phyloP scores from a whole-genome alignment of 2,329 filamentous ascomycete genomes.

The Eurotiales sp. region DNA sequence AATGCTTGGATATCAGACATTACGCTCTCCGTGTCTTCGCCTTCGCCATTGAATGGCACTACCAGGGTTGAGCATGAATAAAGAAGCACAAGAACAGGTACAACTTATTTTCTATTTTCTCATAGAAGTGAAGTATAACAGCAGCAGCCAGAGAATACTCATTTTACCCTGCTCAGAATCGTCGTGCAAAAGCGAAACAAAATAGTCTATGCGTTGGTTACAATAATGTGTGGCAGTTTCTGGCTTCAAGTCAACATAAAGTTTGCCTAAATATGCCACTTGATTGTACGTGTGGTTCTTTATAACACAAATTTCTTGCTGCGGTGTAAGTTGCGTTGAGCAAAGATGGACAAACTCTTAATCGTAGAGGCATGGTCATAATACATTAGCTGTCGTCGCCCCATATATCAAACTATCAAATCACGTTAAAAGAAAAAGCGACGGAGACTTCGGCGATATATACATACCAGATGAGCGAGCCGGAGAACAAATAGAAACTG shows the following conservation, averaged over 20 bases:
- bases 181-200: slow-evolving; percentile 20
- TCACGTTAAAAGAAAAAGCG: no score
- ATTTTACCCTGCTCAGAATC: slow-evolving; percentile 39
- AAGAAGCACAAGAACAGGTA: no score
- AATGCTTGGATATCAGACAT: neutral
- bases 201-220: slow-evolving; percentile 24
- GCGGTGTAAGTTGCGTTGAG: neutral
- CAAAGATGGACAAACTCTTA: neutral
- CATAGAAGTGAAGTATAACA: slow-evolving; percentile 55
- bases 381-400: neutral
- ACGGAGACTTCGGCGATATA: no score
- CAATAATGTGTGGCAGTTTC: slow-evolving; percentile 25
- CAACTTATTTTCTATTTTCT: slow-evolving; percentile 39
- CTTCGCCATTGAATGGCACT: neutral
- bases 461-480: no score
- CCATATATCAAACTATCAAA: neutral
- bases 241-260: neutral
- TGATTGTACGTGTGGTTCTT: neutral
- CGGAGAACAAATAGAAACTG: no score
- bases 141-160: slow-evolving; percentile 53
- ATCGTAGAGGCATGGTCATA: neutral
- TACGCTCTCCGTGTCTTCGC: neutral
- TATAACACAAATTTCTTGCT: neutral
- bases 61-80: neutral
- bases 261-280: neutral